Conservation (phyloP, 2,329 filamentous ascomycete genomes). For the Helotiales sp. region DNA sequence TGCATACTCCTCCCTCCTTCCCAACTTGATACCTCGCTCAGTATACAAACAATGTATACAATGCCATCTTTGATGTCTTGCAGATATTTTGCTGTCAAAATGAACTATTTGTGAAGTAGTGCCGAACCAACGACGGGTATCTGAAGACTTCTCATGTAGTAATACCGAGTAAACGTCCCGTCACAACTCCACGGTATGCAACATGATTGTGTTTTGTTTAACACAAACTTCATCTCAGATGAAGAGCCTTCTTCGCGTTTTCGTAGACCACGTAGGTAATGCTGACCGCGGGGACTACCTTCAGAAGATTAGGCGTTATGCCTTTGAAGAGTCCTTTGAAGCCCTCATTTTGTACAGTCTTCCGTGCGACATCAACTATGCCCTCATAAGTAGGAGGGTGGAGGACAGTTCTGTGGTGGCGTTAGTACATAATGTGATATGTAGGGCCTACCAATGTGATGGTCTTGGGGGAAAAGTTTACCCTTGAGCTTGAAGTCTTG, state of each 20-base stretch:
- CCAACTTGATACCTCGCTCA: background rate
- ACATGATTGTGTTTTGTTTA: background rate
- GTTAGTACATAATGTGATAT: background rate
- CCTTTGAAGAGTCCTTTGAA: slow-evolving; percentile 90
- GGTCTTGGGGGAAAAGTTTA: background rate
- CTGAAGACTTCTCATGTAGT: slow-evolving; percentile 1
- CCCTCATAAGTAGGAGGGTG: slow-evolving; percentile 90
- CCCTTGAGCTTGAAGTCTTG: slow-evolving; percentile 86
- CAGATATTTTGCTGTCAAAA: background rate
- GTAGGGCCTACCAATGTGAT: no score
- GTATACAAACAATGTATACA: slow-evolving; percentile 2
- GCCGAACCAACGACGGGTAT: background rate
- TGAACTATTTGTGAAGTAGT: background rate
- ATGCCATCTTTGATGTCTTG: slow-evolving; percentile 1
- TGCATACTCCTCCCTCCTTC: background rate
- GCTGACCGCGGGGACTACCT: slow-evolving; percentile 93
- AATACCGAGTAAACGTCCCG: background rate
- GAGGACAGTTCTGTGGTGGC: slow-evolving; percentile 68
- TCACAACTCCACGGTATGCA: slow-evolving; percentile 10
- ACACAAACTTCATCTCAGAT: slow-evolving; percentile 30
- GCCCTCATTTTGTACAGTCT: slow-evolving; percentile 84
- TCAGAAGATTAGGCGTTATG: slow-evolving; percentile 90
- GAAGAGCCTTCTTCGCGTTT: slow-evolving; percentile 77
- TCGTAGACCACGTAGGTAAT: slow-evolving; percentile 96
- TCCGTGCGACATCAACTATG: slow-evolving; percentile 84